Conservation (phyloP, 305 asterid genomes). For the Fraxinus floribunda region DNA sequence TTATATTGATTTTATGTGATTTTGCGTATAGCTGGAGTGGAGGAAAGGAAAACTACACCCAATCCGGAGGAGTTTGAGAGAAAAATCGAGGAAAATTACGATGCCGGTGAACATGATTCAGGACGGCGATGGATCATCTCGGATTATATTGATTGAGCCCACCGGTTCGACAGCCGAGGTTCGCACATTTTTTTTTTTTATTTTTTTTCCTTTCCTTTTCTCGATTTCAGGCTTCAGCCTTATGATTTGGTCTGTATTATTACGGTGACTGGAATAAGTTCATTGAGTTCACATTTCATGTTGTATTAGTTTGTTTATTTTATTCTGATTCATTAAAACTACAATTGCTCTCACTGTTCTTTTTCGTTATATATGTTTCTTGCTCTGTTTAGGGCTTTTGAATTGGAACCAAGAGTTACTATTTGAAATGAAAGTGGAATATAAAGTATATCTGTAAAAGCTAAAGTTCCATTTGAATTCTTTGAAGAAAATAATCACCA, state of each 20-base stretch:
- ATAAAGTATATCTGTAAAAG: background rate
- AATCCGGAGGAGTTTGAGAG: conserved; percentile 20
- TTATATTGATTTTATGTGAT: background rate
- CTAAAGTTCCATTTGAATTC: background rate
- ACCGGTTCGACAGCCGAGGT: conserved; percentile 77
- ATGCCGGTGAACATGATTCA: conserved; percentile 46
- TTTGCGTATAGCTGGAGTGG: conserved; percentile 12
- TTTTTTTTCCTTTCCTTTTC: conserved; percentile 9
- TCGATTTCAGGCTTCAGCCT: background rate
- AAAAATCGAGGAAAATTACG: conserved; percentile 29
- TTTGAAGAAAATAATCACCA: background rate
- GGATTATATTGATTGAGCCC: conserved; percentile 58
- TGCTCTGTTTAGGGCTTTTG: conserved; percentile 3
- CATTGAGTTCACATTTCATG: background rate
- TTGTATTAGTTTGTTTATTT: background rate
- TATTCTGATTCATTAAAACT: background rate
- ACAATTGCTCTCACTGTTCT: background rate
- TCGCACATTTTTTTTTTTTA: background rate
- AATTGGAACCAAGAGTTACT: conserved; percentile 12
- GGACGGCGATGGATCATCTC: conserved; percentile 55
- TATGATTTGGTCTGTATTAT: background rate
- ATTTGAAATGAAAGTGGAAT: background rate
- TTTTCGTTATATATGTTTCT: background rate
- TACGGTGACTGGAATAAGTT: background rate
- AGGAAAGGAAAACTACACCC: conserved; percentile 5